Percentiles rank a stretch among this genome's conserved stretches.
These are phyloP conservation scores for Aureobasidium sp. DNA, from an alignment of 2,329 filamentous ascomycete species.

Conservation along the genomic window DNA sequence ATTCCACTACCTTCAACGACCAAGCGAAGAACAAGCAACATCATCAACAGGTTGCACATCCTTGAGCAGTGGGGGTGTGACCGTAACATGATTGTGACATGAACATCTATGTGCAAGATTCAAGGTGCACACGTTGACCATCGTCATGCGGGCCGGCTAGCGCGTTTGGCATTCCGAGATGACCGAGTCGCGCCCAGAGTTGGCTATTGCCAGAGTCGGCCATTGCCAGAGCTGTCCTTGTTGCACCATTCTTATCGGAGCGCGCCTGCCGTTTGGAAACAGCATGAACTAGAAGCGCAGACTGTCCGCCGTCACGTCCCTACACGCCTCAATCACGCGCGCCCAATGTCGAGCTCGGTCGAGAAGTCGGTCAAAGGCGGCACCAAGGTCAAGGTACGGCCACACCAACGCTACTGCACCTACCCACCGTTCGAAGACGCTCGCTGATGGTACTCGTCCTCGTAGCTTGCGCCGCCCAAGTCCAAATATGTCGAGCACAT, in stretches of 20 bases:
- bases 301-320: not conserved
- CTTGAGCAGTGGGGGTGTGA: constrained; percentile 22
- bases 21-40: constrained; percentile 24
- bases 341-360: constrained; percentile 72
- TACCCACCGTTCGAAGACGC: not conserved
- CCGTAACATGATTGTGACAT: constrained; percentile 29
- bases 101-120: not conserved
- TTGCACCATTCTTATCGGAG: not conserved
- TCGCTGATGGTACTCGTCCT: not conserved
- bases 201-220: not conserved
- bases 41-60: constrained; percentile 28
- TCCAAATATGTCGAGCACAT: constrained; percentile 99
- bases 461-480: constrained; percentile 86
- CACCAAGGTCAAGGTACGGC: constrained; percentile 85
- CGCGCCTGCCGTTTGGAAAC: constrained; percentile 3
- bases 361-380: constrained; percentile 99
- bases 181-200: constrained; percentile 1
- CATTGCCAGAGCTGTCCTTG: not conserved
- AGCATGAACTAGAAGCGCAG: constrained; percentile 2
- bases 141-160: constrained; percentile 4
- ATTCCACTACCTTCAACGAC: constrained; percentile 23
- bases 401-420: not conserved
- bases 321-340: not conserved
- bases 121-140: not conserved
- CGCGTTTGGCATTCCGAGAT: constrained; percentile 9